phyloP scores from a whole-genome alignment of 2,329 filamentous ascomycete species.

The Penicillium concentricum region DNA sequence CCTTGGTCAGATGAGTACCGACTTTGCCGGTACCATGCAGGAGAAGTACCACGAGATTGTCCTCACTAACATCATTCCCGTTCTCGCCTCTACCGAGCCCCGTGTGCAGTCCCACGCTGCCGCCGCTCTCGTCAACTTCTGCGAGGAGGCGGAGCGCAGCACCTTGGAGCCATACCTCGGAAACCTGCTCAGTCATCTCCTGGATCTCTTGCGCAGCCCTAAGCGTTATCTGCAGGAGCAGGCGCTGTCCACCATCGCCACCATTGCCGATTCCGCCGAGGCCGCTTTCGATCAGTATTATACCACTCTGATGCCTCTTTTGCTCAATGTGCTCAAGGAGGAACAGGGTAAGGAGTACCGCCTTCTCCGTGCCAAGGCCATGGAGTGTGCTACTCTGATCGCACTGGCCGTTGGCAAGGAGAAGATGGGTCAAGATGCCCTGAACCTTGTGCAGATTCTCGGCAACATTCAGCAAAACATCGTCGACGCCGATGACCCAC shows the following conservation, averaged over 20 bases:
- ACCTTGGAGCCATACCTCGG: conserved; percentile 92
- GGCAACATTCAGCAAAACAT: conserved; percentile 84
- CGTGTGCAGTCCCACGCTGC: conserved; percentile 96
- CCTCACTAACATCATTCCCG: conserved; percentile 86
- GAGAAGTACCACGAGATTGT: conserved; percentile 88
- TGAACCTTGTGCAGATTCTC: conserved; percentile 82
- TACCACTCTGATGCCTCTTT: conserved; percentile 88
- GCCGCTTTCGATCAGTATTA: conserved; percentile 95
- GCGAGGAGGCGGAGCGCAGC: conserved; percentile 92
- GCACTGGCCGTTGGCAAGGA: conserved; percentile 90
- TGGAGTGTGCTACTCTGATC: conserved; percentile 98
- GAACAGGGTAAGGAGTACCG: conserved; percentile 94
- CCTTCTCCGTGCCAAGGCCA: conserved; percentile 89
- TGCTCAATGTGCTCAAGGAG: conserved; percentile 83
- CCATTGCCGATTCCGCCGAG: conserved; percentile 97
- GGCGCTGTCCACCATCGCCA: conserved; percentile 94
- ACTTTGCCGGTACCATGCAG: conserved; percentile 98
- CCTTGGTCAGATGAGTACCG: conserved; percentile 98
- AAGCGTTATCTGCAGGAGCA: conserved; percentile 98
- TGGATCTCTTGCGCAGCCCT: conserved; percentile 82
- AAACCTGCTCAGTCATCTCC: conserved; percentile 77
- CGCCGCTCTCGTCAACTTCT: conserved; percentile 98
- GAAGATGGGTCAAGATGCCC: conserved; percentile 81
- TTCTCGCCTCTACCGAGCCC: conserved; percentile 83
- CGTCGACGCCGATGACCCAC: conserved; percentile 87